These are phyloP conservation scores for Schwanniomyces occidentalis DNA, from an alignment of 805 yeast genomes.

Conservation along the genomic window DNA sequence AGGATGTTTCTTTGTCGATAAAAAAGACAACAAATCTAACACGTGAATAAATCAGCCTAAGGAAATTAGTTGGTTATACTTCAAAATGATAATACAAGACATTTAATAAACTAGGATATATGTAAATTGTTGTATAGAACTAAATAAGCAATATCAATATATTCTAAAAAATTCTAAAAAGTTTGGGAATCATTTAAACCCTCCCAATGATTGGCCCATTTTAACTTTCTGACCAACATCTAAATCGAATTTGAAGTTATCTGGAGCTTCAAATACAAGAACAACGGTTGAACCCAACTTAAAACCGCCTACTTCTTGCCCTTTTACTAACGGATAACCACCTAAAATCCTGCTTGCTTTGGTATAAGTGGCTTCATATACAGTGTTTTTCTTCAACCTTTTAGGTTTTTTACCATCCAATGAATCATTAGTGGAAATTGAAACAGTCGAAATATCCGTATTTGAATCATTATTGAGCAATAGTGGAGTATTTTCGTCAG, in stretches of 20 bases:
- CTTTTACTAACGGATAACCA: conserved; percentile 87
- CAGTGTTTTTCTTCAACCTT: conserved; percentile 67
- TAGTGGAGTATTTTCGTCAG: conserved; percentile 34
- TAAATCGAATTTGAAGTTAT: conserved; percentile 67
- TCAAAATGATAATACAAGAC: no score
- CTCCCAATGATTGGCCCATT: conserved; percentile 82
- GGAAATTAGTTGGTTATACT: no score
- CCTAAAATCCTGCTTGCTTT: conserved; percentile 74
- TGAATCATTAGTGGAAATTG: conserved; percentile 7
- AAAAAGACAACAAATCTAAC: no score
- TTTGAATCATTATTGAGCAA: conserved; percentile 13
- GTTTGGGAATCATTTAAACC: conserved; percentile 18
- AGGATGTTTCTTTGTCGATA: no score
- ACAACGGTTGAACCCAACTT: conserved; percentile 97
- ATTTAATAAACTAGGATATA: no score
- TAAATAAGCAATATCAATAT: conserved; percentile 1
- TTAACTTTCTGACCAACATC: conserved; percentile 74
- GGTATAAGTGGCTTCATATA: conserved; percentile 91
- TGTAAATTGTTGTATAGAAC: no score
- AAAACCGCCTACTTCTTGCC: conserved; percentile 97
- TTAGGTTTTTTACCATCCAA: conserved; percentile 23
- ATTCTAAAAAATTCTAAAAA: background rate
- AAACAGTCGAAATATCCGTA: conserved; percentile 14
- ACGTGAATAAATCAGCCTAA: no score
- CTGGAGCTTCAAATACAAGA: conserved; percentile 93